phyloP scores from a whole-genome alignment of 2,329 filamentous ascomycete genomes.

The Calonectria ilicicola region DNA sequence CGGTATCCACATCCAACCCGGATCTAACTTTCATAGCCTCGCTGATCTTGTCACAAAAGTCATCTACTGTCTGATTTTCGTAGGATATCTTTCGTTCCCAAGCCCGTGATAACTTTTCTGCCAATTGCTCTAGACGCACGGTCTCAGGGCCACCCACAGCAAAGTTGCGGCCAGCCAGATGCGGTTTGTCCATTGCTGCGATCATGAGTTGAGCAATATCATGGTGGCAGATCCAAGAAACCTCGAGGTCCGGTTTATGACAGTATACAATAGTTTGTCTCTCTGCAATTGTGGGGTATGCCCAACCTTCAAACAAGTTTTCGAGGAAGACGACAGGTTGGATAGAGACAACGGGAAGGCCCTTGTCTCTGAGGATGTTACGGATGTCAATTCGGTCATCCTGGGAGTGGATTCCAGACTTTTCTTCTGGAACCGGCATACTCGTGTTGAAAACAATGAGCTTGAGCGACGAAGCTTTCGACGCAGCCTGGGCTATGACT shows the following conservation, averaged over 20 bases:
- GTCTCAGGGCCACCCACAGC: background rate
- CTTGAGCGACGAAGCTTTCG: background rate
- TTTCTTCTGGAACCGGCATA: background rate
- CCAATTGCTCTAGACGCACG: background rate
- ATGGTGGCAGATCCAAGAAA: slow-evolving; percentile 54
- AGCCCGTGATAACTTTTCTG: background rate
- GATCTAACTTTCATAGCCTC: slow-evolving; percentile 27
- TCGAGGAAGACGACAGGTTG: background rate
- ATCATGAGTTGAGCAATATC: slow-evolving; percentile 54
- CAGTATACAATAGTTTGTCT: slow-evolving; percentile 51
- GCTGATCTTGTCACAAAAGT: background rate
- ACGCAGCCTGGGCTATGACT: background rate
- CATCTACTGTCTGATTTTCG: background rate
- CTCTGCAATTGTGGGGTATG: slow-evolving; percentile 4
- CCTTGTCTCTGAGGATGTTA: background rate
- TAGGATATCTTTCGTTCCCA: background rate
- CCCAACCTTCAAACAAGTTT: background rate
- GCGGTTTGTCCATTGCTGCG: slow-evolving; percentile 45
- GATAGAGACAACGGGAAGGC: background rate
- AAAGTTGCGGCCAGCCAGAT: slow-evolving; percentile 50
- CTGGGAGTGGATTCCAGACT: background rate
- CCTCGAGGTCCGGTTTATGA: slow-evolving; percentile 50
- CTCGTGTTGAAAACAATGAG: background rate
- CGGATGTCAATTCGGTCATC: background rate
- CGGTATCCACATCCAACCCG: slow-evolving; percentile 48